These are phyloP conservation scores for Colletotrichum lentis DNA, from an alignment of 2,329 filamentous ascomycete species.

Conservation along the genomic window DNA sequence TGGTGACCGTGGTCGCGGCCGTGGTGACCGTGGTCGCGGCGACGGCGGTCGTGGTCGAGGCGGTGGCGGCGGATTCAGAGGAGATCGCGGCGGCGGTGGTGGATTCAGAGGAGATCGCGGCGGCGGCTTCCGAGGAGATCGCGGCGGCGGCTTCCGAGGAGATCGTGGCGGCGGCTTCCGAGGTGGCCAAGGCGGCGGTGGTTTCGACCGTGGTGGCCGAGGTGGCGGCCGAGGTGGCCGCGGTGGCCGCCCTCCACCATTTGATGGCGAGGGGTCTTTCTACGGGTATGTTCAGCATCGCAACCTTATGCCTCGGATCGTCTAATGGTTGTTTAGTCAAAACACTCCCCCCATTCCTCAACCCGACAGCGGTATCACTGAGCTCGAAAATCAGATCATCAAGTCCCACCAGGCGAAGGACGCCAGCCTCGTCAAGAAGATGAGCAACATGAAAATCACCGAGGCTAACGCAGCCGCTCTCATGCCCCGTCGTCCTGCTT, in stretches of 20 bases:
- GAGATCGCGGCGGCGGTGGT: slow-evolving; percentile 38
- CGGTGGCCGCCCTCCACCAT: slow-evolving; percentile 37
- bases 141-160: slow-evolving; percentile 38
- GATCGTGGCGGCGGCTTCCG: slow-evolving; percentile 36
- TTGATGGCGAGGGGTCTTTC: slow-evolving; percentile 35
- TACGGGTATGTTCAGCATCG: slow-evolving; percentile 33
- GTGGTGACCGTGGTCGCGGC: slow-evolving; percentile 36
- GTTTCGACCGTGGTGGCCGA: slow-evolving; percentile 17
- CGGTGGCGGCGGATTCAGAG: slow-evolving; percentile 23
- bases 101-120: slow-evolving; percentile 36
- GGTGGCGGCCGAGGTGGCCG: slow-evolving; percentile 38
- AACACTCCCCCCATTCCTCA: slow-evolving; percentile 28
- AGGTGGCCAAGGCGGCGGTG: slow-evolving; percentile 26
- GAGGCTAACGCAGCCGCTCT: slow-evolving; percentile 29
- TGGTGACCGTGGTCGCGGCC: slow-evolving; percentile 38
- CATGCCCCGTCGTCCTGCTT: slow-evolving; percentile 59
- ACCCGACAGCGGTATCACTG: slow-evolving; percentile 43
- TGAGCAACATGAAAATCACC: slow-evolving; percentile 48
- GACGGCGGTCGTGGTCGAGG: slow-evolving; percentile 23
- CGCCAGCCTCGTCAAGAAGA: slow-evolving; percentile 46
- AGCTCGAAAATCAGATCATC: slow-evolving; percentile 55
- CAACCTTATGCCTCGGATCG: slow-evolving; percentile 34
- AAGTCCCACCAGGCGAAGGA: slow-evolving; percentile 43
- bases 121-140: slow-evolving; percentile 35
- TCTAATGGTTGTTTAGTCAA: slow-evolving; percentile 23